phyloP scores from a whole-genome alignment of 768 basidiomycete genomes.

The Psilocybe tampanensis region DNA sequence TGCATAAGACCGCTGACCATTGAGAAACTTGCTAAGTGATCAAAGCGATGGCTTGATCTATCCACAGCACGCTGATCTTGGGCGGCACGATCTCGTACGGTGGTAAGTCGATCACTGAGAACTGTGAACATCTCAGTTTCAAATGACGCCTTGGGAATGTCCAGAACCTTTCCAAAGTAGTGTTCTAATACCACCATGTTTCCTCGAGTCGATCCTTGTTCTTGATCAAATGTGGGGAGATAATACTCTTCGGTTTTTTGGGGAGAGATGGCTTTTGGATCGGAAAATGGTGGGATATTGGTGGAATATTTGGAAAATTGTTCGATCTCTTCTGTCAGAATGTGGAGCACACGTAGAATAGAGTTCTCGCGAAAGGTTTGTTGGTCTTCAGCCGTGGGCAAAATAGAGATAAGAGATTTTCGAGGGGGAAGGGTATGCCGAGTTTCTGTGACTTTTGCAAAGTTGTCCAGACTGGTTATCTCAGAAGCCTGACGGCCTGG shows the following conservation, averaged over 20 bases:
- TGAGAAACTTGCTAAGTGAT: constrained; percentile 17
- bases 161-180: constrained; percentile 18
- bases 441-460: background rate
- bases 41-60: constrained; percentile 16
- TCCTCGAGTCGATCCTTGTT: constrained; percentile 19
- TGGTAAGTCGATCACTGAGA: constrained; percentile 19
- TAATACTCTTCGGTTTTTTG: constrained; percentile 18
- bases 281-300: constrained; percentile 3
- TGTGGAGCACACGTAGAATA: constrained; percentile 5
- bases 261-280: background rate
- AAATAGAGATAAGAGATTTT: constrained; percentile 8
- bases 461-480: background rate
- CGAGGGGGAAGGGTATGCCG: constrained; percentile 8
- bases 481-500: background rate
- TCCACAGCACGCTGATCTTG: constrained; percentile 24
- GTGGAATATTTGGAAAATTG: background rate
- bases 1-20: constrained; percentile 24
- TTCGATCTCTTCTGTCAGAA: constrained; percentile 7
- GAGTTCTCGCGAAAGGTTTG: background rate
- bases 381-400: constrained; percentile 10
- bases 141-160: constrained; percentile 15
- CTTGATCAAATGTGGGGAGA: constrained; percentile 20
- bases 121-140: constrained; percentile 14
- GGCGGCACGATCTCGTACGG: constrained; percentile 18
- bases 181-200: constrained; percentile 20